These are phyloP conservation scores for Raffaelea arxii DNA, from an alignment of 2,329 filamentous ascomycete species.

Conservation along the genomic window DNA sequence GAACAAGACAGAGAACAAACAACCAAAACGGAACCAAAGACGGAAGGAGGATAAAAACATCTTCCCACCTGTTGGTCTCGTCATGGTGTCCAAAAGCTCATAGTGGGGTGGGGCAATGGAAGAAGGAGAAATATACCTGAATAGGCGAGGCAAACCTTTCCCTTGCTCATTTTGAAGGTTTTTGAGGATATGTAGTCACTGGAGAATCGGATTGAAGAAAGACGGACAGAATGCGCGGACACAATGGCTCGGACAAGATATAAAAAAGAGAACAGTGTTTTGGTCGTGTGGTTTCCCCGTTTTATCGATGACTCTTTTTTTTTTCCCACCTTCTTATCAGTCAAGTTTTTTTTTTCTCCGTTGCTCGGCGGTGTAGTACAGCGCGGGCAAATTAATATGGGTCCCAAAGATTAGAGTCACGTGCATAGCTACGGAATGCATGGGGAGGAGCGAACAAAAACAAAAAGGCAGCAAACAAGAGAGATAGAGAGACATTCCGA, in stretches of 20 bases:
- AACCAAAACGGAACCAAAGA: too few species aligned
- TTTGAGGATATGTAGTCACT: neutral
- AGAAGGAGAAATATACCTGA: conserved; percentile 14
- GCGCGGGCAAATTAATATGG: conserved; percentile 1
- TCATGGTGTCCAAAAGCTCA: too few species aligned
- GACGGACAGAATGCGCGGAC: neutral
- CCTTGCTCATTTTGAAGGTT: conserved; percentile 18
- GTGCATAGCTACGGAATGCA: too few species aligned
- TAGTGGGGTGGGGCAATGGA: too few species aligned
- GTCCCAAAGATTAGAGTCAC: neutral
- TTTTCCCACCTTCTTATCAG: conserved; percentile 2
- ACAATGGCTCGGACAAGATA: neutral
- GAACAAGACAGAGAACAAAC: too few species aligned
- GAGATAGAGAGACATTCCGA: too few species aligned
- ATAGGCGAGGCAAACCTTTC: conserved; percentile 22
- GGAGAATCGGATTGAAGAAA: neutral
- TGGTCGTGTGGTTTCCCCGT: neutral
- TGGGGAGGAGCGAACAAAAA: too few species aligned
- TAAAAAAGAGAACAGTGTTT: neutral
- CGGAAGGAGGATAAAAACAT: too few species aligned
- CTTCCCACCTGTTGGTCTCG: too few species aligned
- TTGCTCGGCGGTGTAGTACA: conserved; percentile 2
- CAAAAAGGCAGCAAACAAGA: too few species aligned
- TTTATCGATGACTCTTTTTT: neutral
- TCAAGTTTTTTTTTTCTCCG: conserved; percentile 4